Evolutionary conservation across 2,329 filamentous ascomycete genomes (phyloP), one percentile per base, ranked within the genome.

Genomic region (Colletotrichum euphorbiae): DNA sequence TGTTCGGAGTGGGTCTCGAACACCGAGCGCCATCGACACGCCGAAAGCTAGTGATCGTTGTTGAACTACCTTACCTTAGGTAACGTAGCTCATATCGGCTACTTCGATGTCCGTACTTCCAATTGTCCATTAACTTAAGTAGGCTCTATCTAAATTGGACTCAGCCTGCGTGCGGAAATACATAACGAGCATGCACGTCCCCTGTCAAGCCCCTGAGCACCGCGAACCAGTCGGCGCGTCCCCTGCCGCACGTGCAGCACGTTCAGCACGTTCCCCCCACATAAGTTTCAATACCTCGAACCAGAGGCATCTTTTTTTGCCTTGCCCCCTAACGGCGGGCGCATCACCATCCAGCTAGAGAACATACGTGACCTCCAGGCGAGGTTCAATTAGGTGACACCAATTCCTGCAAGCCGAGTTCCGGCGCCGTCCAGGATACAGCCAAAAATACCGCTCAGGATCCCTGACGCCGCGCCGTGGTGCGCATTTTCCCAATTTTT

Each of bases 221-320:
- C 64, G 17, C 59, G 40, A 28, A 43, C 69, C 69, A 70, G 60
- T 70, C 69, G 66, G 69, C 21, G 57, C 43, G 42, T 68, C 62
- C 21, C 64, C 68, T 64, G 36, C 48, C 13, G 57, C 60, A 70
- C 69, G 69, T 70, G 69, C 54, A 45, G 65, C 62, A 62, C 67
- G 56, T 15, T 42, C 58, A 45, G 65, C 62, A 62, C 67, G 56
- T 15, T 42, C 46, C 19, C 33, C 36, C 50, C 45, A 46, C 59
- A 60, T 19, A 54, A 64, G 59, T 43, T 56, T 65, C 54, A 54
- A 60, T 48, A 43, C 59, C 62, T 36, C 40, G 21, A n/a, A 6
- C 61, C 17, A 36, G 36, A 11, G 1, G 8, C 33, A 38, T 13
- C 46, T 28, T 63, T n/a, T 28, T 63, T n/a, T 67, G 52, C 40